Conservation (phyloP, 257 asterid species). For the Leonotis leonurus region DNA sequence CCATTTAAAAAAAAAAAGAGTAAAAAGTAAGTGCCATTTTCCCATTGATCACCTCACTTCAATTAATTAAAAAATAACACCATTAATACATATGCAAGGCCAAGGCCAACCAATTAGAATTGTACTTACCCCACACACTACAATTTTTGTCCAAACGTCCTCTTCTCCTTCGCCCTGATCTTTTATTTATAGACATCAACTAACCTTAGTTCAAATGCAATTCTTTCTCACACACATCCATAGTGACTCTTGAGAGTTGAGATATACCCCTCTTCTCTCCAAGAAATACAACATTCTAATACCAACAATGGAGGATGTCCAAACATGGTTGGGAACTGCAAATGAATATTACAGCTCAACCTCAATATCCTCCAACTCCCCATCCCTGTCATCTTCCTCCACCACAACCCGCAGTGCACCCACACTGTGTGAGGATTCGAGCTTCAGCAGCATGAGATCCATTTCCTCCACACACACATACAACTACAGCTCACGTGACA, state of each 20-base stretch:
- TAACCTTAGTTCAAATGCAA: background rate
- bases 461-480: background rate
- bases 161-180: background rate
- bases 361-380: conserved; percentile 12
- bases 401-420: conserved; percentile 28
- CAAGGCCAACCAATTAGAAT: conserved; percentile 19
- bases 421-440: conserved; percentile 34
- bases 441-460: conserved; percentile 32
- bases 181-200: conserved; percentile 20
- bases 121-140: conserved; percentile 18
- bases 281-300: background rate
- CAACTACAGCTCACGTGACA: background rate
- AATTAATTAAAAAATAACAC: conserved; percentile 7
- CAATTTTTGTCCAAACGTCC: conserved; percentile 23
- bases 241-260: background rate
- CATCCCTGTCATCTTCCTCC: conserved; percentile 22
- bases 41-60: background rate
- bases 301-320: conserved; percentile 35
- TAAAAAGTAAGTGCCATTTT: conserved; percentile 14
- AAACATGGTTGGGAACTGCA: conserved; percentile 27
- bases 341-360: background rate
- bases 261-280: background rate
- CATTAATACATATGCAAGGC: conserved; percentile 22
- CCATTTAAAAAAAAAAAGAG: conserved; percentile 11
- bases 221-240: conserved; percentile 2